Evolutionary conservation across 345 rosid species (phyloP).

Genomic region (Salix koriyanagi): DNA sequence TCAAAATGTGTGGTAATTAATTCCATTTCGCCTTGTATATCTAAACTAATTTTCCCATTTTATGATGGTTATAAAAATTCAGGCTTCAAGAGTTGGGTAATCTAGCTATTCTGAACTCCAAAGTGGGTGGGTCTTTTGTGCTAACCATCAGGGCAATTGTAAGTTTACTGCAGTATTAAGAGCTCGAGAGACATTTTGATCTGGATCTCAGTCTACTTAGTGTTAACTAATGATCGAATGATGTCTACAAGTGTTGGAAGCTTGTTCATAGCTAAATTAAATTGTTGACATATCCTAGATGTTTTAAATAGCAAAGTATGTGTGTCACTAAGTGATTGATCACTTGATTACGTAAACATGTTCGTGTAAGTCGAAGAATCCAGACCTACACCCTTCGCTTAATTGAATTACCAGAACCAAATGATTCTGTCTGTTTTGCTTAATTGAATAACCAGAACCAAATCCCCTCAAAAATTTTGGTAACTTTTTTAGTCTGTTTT

Average conservation of each 20-base stretch:
- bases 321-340: too few relatives aligned
- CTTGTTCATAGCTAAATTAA: neutral
- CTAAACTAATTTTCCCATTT: neutral
- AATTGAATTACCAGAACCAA: too few relatives aligned
- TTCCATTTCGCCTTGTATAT: neutral
- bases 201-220: neutral
- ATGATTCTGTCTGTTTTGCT: too few relatives aligned
- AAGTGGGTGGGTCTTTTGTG: neutral
- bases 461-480: too few relatives aligned
- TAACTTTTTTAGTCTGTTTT: too few relatives aligned
- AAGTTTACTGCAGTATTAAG: neutral
- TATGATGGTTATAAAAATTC: neutral
- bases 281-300: too few relatives aligned
- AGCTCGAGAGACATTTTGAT: neutral
- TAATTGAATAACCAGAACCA: too few relatives aligned
- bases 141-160: neutral
- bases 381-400: too few relatives aligned
- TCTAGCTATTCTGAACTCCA: neutral
- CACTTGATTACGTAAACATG: too few relatives aligned
- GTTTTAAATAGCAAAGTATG: too few relatives aligned
- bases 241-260: neutral
- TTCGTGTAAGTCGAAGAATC: too few relatives aligned
- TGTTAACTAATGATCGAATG: neutral
- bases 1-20: neutral
- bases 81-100: neutral